These are phyloP conservation scores for Beverwykella pulmonaria DNA, from an alignment of 495 filamentous ascomycete genomes.

Conservation along the genomic window DNA sequence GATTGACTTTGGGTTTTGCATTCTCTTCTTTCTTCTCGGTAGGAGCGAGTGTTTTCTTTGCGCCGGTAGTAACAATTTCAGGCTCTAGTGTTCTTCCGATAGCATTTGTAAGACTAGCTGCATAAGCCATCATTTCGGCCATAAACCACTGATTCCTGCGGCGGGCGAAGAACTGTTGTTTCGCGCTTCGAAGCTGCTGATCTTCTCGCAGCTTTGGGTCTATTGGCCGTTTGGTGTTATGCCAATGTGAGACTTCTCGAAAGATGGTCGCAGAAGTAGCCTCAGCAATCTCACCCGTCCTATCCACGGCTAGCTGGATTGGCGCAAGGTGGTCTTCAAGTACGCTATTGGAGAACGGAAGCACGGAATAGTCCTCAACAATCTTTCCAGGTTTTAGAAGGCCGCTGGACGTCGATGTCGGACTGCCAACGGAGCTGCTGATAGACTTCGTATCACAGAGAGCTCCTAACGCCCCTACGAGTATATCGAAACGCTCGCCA, in stretches of 20 bases:
- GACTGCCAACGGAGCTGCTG: not conserved
- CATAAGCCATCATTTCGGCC: conserved; percentile 67
- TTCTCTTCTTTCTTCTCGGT: conserved; percentile 45
- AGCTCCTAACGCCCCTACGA: conserved; percentile 3
- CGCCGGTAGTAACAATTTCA: conserved; percentile 55
- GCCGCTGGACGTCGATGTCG: not conserved
- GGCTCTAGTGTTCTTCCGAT: conserved; percentile 65
- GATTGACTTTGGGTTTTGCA: conserved; percentile 2
- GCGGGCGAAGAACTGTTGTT: conserved; percentile 41
- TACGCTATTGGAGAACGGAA: conserved; percentile 63
- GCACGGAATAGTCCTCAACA: conserved; percentile 45
- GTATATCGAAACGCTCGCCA: conserved; percentile 15
- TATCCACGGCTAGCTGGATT: conserved; percentile 50
- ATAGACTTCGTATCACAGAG: not conserved
- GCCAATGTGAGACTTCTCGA: conserved; percentile 66
- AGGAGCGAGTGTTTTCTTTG: conserved; percentile 7
- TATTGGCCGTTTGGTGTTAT: conserved; percentile 59
- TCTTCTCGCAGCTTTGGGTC: conserved; percentile 42
- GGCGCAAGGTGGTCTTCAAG: conserved; percentile 61
- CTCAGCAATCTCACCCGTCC: conserved; percentile 39
- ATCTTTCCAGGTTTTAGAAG: conserved; percentile 5
- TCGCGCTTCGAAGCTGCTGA: conserved; percentile 17
- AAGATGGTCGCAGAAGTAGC: conserved; percentile 48
- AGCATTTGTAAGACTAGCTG: conserved; percentile 68
- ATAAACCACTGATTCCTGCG: conserved; percentile 58